Percentiles rank a stretch among this genome's conserved stretches.
phyloP scores from a whole-genome alignment of 1,284 basidiomycete genomes.

The Erythrobasidium hasegawianum region DNA sequence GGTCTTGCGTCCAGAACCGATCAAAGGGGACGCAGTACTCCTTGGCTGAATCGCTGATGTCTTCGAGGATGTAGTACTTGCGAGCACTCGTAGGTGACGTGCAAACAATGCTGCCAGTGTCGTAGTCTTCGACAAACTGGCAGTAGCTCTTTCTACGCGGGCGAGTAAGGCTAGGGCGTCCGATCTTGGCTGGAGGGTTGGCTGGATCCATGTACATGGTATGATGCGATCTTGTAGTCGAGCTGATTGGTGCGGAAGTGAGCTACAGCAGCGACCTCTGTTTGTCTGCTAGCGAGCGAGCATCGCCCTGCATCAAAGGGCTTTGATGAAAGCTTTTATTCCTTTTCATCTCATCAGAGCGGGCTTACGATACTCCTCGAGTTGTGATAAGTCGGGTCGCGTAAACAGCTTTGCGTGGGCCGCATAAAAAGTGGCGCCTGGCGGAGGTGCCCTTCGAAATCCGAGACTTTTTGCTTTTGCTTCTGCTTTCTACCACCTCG shows the following conservation, averaged over 20 bases:
- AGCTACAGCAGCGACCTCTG: too few species aligned
- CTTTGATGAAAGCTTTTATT: too few species aligned
- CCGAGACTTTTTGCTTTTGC: neutral
- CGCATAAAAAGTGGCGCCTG: constrained; percentile 1
- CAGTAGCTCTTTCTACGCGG: neutral
- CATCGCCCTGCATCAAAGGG: too few species aligned
- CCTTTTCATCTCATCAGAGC: too few species aligned
- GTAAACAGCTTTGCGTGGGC: neutral
- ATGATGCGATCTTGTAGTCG: too few species aligned
- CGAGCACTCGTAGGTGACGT: neutral
- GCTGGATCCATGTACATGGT: too few species aligned
- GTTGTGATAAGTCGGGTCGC: too few species aligned
- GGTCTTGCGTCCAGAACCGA: constrained; percentile 14
- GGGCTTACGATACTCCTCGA: too few species aligned
- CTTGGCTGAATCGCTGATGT: constrained; percentile 4
- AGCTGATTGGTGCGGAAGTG: too few species aligned
- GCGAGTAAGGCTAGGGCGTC: too few species aligned
- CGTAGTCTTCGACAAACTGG: constrained; percentile 1
- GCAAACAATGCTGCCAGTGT: neutral
- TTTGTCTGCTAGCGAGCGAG: too few species aligned
- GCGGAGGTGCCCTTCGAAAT: neutral
- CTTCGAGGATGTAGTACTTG: constrained; percentile 1
- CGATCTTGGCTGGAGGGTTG: too few species aligned
- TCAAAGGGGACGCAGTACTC: constrained; percentile 12
- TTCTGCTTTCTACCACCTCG: neutral